phyloP scores from a whole-genome alignment of 2,329 filamentous ascomycete species.

The Pseudocercospora vitis region DNA sequence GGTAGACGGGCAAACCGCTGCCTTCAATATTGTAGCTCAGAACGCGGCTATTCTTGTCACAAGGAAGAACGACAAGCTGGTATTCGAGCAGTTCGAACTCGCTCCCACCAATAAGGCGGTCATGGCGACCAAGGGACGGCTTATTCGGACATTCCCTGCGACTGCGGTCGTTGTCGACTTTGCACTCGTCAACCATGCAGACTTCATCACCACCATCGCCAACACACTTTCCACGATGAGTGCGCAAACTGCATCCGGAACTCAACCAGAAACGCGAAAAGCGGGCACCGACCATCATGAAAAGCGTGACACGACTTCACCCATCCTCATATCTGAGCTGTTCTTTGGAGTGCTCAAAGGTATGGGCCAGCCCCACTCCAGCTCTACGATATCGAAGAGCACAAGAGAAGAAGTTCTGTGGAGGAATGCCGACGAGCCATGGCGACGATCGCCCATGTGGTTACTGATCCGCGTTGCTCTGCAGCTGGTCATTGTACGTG shows the following conservation, averaged over 20 bases:
- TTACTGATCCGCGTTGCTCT: conserved; percentile 60
- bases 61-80: conserved; percentile 33
- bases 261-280: conserved; percentile 45
- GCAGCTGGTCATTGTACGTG: conserved; percentile 51
- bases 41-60: conserved; percentile 32
- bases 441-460: conserved; percentile 64
- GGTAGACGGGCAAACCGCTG: conserved; percentile 11
- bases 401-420: conserved; percentile 64
- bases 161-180: conserved; percentile 44
- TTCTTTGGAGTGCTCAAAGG: conserved; percentile 61
- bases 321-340: conserved; percentile 59
- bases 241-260: conserved; percentile 17
- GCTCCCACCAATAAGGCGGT: conserved; percentile 56
- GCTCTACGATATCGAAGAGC: conserved; percentile 55
- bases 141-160: conserved; percentile 63
- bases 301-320: conserved; percentile 57
- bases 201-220: conserved; percentile 21
- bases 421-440: conserved; percentile 48
- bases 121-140: conserved; percentile 51
- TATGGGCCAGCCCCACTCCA: conserved; percentile 45
- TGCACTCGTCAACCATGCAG: conserved; percentile 34
- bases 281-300: conserved; percentile 53
- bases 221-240: conserved; percentile 27
- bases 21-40: conserved; percentile 19
- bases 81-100: conserved; percentile 64